Evolutionary conservation across 2,329 filamentous ascomycete species (phyloP), one percentile per base, ranked within the genome.

Genomic region (Hymenoscyphus fructigenus): DNA sequence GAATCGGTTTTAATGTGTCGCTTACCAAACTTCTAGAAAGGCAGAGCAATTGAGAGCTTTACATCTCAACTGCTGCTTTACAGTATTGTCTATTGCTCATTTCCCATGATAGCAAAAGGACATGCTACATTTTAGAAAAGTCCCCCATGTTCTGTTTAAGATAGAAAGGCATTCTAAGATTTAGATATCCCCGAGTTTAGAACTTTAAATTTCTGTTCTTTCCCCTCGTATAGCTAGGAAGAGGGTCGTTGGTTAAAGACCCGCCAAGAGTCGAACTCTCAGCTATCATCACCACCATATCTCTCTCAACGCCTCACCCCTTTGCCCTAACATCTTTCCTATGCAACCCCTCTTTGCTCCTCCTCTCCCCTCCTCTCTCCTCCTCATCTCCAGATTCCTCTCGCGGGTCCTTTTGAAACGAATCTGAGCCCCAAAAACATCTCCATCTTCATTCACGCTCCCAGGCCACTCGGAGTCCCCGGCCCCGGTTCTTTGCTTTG

Each of bases 181-280:
- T n/a, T n/a, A n/a, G 41, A 44, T n/a, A 4, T 44, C 7, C 3
- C 41, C 17, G 15, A n/a, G 15, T 20, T 20, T 12, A 9, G 20
- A 50, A 50, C 20, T 53, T 53, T 23, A 10, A 26, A 14, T 23
- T 53, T 47, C n/a, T 23, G 20, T 23, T 20, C 44, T 20, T 53
- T 53, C n/a, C 47, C 47, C 47, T 53, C 20, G 47, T 53, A 53
- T 53, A 53, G 20, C 47, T 12, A 26, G 20, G 44, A 47, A 23
- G 44, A n/a, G 5, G n/a, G 23, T 10, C 12, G 47, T 50, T 26
- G 47, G 47, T 50, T 14, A 26, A n/a, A 23, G 20, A 50, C 20
- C 20, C 23, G 47, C 47, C 47, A 53, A 53, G 47, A 53, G 47
- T 53, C 20, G 20, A 53, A 23, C 47, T 53, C 47, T 53, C 47